Evolutionary conservation across 352 stramenopile species (phyloP).

Genomic region (Phytopythium montanum): DNA sequence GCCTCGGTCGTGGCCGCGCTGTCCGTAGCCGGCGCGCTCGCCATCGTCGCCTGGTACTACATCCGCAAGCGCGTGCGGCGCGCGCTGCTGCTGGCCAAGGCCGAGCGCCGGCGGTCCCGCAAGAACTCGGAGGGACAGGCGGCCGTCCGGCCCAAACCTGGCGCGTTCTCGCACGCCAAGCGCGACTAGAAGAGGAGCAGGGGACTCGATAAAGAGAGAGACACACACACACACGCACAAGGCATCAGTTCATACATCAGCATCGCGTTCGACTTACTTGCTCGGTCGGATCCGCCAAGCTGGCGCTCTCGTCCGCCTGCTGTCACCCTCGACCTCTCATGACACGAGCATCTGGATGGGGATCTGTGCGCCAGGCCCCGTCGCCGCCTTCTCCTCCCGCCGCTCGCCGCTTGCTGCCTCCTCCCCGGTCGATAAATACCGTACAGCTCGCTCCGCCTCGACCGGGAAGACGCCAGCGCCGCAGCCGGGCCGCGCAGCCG

Average conservation of each 20-base stretch:
- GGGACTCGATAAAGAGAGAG: not conserved
- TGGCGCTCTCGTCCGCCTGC: not conserved
- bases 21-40: conserved; percentile 58
- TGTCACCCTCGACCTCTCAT: not conserved
- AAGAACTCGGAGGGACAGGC: conserved; percentile 59
- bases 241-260: not conserved
- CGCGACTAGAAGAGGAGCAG: conserved; percentile 32
- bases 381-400: conserved; percentile 2
- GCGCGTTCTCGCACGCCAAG: conserved; percentile 62
- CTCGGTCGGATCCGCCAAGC: not conserved
- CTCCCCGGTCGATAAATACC: conserved; percentile 4
- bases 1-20: conserved; percentile 72
- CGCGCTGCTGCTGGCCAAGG: conserved; percentile 86
- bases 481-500: conserved; percentile 17
- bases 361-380: conserved; percentile 31
- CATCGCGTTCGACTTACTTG: not conserved
- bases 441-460: not conserved
- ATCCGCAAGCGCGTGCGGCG: conserved; percentile 80
- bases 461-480: conserved; percentile 2
- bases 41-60: conserved; percentile 81
- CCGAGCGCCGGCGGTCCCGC: conserved; percentile 82
- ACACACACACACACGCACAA: not conserved
- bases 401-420: not conserved
- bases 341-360: conserved; percentile 47
- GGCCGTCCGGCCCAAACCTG: conserved; percentile 31